These are phyloP conservation scores for Naganishia sp. DNA, from an alignment of 1,284 basidiomycete species.

Conservation along the genomic window DNA sequence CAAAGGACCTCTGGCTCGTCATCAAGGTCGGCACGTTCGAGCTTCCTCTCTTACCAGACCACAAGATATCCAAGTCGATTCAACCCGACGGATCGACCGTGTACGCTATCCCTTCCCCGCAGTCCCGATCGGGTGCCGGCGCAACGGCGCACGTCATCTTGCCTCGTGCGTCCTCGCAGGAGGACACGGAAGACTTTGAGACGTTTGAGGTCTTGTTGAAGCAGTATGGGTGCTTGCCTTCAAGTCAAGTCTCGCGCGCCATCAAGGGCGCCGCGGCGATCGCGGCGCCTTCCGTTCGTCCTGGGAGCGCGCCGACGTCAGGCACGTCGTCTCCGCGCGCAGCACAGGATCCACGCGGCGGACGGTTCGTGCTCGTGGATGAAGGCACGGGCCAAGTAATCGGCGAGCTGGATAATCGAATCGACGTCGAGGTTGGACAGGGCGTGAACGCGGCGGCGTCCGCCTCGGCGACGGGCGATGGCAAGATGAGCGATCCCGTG, in stretches of 20 bases:
- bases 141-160: constrained; percentile 55
- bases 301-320: neutral
- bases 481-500: constrained; percentile 66
- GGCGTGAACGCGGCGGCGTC: constrained; percentile 53
- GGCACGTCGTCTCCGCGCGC: constrained; percentile 40
- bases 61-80: constrained; percentile 41
- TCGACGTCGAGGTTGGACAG: constrained; percentile 63
- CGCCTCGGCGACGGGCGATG: constrained; percentile 39
- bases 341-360: constrained; percentile 59
- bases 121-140: constrained; percentile 37
- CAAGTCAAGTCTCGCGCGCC: constrained; percentile 21
- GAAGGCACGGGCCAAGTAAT: constrained; percentile 72
- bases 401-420: constrained; percentile 66
- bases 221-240: constrained; percentile 61
- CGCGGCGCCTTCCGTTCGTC: constrained; percentile 31
- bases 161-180: constrained; percentile 49
- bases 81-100: constrained; percentile 29
- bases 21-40: constrained; percentile 50
- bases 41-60: constrained; percentile 45
- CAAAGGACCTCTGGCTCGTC: constrained; percentile 53
- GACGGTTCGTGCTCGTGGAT: constrained; percentile 71
- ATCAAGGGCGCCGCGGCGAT: constrained; percentile 18
- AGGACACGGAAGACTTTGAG: constrained; percentile 63
- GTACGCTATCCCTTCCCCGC: constrained; percentile 45
- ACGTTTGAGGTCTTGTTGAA: constrained; percentile 68